Evolutionary conservation across 345 rosid genomes (phyloP).

Genomic region (Odontarrhena argentea): DNA sequence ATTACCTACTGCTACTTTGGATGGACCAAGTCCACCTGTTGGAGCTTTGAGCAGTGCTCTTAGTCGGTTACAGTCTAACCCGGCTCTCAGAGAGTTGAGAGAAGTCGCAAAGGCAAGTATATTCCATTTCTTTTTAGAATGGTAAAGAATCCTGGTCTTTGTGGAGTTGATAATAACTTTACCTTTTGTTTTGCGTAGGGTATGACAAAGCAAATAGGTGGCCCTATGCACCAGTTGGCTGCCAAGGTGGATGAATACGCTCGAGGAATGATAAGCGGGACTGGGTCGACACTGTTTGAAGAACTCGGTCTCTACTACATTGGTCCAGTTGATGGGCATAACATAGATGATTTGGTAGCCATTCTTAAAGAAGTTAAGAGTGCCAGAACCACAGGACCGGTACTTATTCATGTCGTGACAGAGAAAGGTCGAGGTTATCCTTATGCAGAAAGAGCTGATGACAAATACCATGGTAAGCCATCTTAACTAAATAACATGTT

Average conservation of each 20-base stretch:
- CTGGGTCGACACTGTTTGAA: conserved; percentile 93
- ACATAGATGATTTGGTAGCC: conserved; percentile 77
- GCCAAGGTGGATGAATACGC: conserved; percentile 97
- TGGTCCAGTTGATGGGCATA: conserved; percentile 98
- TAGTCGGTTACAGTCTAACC: conserved; percentile 87
- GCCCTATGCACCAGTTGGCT: conserved; percentile 91
- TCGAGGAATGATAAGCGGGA: conserved; percentile 97
- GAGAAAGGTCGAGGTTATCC: conserved; percentile 99
- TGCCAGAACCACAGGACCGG: conserved; percentile 89
- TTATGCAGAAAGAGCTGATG: conserved; percentile 93
- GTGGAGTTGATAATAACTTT: background rate
- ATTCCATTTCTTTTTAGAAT: background rate
- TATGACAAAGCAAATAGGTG: conserved; percentile 86
- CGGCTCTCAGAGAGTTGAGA: conserved; percentile 90
- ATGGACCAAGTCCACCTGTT: conserved; percentile 94
- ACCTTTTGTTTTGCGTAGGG: conserved; percentile 54
- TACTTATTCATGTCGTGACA: conserved; percentile 89
- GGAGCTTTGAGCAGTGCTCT: conserved; percentile 99
- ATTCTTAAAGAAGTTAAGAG: conserved; percentile 95
- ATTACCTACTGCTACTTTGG: conserved; percentile 87
- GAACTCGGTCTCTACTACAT: conserved; percentile 96
- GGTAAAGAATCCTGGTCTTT: background rate
- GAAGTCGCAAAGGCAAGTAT: conserved; percentile 91
- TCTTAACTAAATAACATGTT: background rate
- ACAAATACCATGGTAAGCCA: conserved; percentile 75